These are phyloP conservation scores for Gonium pectorale DNA, from an alignment of 139 green algal genomes.

Conservation along the genomic window DNA sequence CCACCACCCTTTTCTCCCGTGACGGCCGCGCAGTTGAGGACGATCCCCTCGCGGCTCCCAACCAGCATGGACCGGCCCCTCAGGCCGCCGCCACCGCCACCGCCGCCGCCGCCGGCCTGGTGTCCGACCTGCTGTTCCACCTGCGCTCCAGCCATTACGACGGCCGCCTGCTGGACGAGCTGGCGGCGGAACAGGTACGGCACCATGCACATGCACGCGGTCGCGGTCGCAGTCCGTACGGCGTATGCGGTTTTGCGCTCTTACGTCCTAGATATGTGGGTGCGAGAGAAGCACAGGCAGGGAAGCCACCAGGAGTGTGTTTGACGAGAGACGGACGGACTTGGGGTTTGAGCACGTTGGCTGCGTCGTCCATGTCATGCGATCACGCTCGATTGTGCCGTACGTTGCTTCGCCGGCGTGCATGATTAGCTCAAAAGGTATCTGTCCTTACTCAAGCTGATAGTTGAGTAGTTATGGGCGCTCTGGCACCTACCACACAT, in stretches of 20 bases:
- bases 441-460: too few relatives aligned
- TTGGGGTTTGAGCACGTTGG: neutral
- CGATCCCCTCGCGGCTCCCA: too few relatives aligned
- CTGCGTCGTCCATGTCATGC: neutral
- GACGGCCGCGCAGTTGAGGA: too few relatives aligned
- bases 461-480: too few relatives aligned
- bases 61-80: too few relatives aligned
- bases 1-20: too few relatives aligned
- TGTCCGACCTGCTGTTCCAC: slow-evolving; percentile 5
- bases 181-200: neutral
- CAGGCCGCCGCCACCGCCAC: too few relatives aligned
- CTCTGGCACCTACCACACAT: too few relatives aligned
- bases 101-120: too few relatives aligned
- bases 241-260: neutral
- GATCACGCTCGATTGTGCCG: neutral
- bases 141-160: neutral
- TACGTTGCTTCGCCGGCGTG: neutral
- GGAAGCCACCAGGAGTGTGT: neutral
- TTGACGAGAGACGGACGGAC: neutral
- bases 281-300: neutral
- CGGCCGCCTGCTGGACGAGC: neutral
- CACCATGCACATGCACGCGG: too few relatives aligned
- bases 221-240: too few relatives aligned
- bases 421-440: too few relatives aligned
- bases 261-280: neutral